A percentile compares a stretch with the other conserved stretches of the same genome.
Conservation (phyloP, 495 filamentous ascomycete species). For the Penicillium mononematosum region DNA sequence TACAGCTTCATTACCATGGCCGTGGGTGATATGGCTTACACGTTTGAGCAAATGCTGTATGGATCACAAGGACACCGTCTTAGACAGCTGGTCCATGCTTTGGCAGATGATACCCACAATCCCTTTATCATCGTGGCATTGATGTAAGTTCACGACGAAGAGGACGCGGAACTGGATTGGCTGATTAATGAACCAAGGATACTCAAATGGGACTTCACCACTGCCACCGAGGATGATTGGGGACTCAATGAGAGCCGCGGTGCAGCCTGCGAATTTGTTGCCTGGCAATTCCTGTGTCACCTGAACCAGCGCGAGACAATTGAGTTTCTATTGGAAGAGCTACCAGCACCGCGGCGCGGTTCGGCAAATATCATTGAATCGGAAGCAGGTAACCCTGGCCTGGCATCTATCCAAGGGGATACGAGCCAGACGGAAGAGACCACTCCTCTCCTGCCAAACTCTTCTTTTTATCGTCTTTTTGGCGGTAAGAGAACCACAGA, state of each 20-base stretch:
- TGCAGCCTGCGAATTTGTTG: constrained; percentile 85
- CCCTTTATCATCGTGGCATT: constrained; percentile 73
- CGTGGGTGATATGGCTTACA: constrained; percentile 62
- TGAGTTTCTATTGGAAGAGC: constrained; percentile 79
- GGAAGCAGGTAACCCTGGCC: constrained; percentile 28
- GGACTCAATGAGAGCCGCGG: constrained; percentile 74
- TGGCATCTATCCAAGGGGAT: constrained; percentile 12
- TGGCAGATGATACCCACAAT: constrained; percentile 66
- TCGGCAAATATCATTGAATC: constrained; percentile 22
- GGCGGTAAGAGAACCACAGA: constrained; percentile 14
- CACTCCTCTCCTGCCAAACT: constrained; percentile 31
- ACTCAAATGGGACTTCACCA: constrained; percentile 74
- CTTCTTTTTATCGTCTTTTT: constrained; percentile 28
- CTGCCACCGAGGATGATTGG: constrained; percentile 60
- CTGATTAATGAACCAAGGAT: constrained; percentile 50
- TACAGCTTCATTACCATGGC: constrained; percentile 50
- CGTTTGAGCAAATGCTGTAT: constrained; percentile 77
- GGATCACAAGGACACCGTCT: constrained; percentile 63
- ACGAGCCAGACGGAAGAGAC: constrained; percentile 20
- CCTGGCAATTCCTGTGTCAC: constrained; percentile 81
- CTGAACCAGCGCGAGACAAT: constrained; percentile 78
- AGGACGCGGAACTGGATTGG: not conserved
- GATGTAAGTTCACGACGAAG: constrained; percentile 53
- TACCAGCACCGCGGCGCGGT: constrained; percentile 43
- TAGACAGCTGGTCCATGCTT: constrained; percentile 61